These are phyloP conservation scores for Boletus patriciae DNA, from an alignment of 768 basidiomycete species.

Conservation along the genomic window DNA sequence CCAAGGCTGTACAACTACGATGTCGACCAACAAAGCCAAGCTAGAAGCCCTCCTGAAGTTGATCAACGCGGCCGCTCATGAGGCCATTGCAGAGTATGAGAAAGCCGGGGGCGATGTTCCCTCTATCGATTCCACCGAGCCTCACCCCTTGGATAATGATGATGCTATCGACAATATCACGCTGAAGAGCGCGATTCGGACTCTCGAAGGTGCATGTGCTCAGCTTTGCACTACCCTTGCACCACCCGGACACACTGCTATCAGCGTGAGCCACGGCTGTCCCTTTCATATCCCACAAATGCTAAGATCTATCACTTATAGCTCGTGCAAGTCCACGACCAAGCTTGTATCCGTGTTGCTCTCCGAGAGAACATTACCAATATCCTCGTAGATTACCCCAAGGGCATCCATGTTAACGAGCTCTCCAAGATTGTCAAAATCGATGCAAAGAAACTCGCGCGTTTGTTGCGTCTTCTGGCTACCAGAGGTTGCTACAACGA, in stretches of 20 bases:
- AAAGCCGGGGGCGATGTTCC: conserved; percentile 29
- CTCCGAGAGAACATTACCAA: conserved; percentile 31
- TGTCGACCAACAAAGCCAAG: conserved; percentile 26
- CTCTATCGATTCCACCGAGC: conserved; percentile 35
- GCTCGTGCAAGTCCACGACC: conserved; percentile 29
- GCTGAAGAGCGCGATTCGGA: conserved; percentile 28
- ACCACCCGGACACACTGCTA: conserved; percentile 33
- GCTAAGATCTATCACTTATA: background rate
- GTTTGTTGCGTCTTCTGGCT: conserved; percentile 32
- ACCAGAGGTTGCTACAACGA: conserved; percentile 33
- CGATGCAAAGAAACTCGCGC: conserved; percentile 30
- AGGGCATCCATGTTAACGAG: conserved; percentile 33
- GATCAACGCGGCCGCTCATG: conserved; percentile 33
- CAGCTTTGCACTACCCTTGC: conserved; percentile 39
- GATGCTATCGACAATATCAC: conserved; percentile 20
- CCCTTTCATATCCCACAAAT: background rate
- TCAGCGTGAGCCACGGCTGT: conserved; percentile 27
- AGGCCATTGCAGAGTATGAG: conserved; percentile 37
- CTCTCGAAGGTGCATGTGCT: conserved; percentile 37
- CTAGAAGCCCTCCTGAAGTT: conserved; percentile 31
- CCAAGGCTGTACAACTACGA: background rate
- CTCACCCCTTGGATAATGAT: conserved; percentile 40
- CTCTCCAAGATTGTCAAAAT: conserved; percentile 25
- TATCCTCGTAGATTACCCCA: conserved; percentile 27
- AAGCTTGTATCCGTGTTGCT: conserved; percentile 33